Conservation (phyloP, 1,139 yeast genomes). For the Kazachstania sp. region DNA sequence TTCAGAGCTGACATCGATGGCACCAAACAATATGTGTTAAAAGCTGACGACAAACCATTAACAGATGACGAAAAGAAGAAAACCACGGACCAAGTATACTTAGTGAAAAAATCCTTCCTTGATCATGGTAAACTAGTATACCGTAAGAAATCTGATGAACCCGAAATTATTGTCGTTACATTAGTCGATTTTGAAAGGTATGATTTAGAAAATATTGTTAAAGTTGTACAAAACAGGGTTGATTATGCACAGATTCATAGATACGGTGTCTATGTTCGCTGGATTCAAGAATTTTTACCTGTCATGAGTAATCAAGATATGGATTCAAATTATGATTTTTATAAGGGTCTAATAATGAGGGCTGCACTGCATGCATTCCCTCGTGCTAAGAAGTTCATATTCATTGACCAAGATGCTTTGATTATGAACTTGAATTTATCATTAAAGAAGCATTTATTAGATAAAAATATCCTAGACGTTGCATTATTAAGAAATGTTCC, state of each 20-base stretch:
- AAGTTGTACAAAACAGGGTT: constrained; percentile 69
- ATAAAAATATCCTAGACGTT: constrained; percentile 47
- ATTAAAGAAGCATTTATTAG: constrained; percentile 48
- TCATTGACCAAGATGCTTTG: constrained; percentile 63
- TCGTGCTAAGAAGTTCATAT: constrained; percentile 76
- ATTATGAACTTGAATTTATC: constrained; percentile 59
- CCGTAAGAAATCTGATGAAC: constrained; percentile 38
- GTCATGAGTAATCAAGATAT: constrained; percentile 37
- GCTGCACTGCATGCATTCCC: constrained; percentile 89
- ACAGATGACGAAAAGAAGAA: constrained; percentile 35
- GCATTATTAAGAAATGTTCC: constrained; percentile 60
- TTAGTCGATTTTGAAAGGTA: constrained; percentile 68
- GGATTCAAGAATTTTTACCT: constrained; percentile 74
- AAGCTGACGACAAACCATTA: constrained; percentile 40
- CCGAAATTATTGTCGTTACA: constrained; percentile 72
- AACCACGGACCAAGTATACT: constrained; percentile 33
- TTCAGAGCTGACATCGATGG: constrained; percentile 37
- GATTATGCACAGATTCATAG: constrained; percentile 68
- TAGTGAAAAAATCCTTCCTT: constrained; percentile 50
- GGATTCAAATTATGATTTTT: constrained; percentile 17
- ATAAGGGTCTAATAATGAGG: constrained; percentile 37
- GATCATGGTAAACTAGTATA: constrained; percentile 58
- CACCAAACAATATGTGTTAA: constrained; percentile 37
- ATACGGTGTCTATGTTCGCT: constrained; percentile 73
- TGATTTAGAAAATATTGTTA: constrained; percentile 50